Evolutionary conservation across 2,329 filamentous ascomycete species (phyloP).

Genomic region (Venturia aucupariae): DNA sequence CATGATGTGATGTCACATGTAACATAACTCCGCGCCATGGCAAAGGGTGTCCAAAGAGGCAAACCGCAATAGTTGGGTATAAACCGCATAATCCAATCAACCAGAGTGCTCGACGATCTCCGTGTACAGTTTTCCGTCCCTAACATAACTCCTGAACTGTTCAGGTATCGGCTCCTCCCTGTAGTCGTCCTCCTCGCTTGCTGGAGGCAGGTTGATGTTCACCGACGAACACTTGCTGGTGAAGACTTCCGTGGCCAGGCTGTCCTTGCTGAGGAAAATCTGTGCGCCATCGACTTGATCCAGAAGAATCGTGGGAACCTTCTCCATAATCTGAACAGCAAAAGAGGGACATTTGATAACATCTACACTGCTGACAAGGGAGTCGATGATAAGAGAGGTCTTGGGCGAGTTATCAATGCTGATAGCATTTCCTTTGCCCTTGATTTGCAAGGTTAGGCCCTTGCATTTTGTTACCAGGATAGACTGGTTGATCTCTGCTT

Average conservation of each 20-base stretch:
- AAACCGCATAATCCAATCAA: conserved; percentile 28
- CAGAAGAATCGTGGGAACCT: conserved; percentile 76
- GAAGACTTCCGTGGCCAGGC: conserved; percentile 70
- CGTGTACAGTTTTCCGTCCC: conserved; percentile 68
- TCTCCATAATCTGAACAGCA: conserved; percentile 81
- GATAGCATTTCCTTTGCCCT: conserved; percentile 93
- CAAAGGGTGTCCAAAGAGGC: background rate
- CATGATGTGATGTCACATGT: background rate
- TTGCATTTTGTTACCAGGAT: conserved; percentile 87
- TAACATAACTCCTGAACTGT: conserved; percentile 76
- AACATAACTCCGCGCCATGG: background rate
- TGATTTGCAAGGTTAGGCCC: conserved; percentile 80
- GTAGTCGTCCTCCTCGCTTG: conserved; percentile 66
- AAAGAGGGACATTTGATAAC: conserved; percentile 94
- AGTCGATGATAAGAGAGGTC: conserved; percentile 79
- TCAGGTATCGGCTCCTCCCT: conserved; percentile 80
- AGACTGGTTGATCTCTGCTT: conserved; percentile 75
- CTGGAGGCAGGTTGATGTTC: conserved; percentile 75
- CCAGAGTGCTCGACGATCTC: conserved; percentile 96
- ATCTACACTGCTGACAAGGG: conserved; percentile 82
- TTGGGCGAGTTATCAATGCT: conserved; percentile 84
- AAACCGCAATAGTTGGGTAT: background rate
- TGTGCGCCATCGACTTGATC: conserved; percentile 89
- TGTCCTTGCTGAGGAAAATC: conserved; percentile 77
- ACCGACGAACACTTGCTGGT: conserved; percentile 79